A percentile compares a stretch with the other conserved stretches of the same genome.
Evolutionary conservation across 768 basidiomycete genomes (phyloP).

Genomic region (Coprinopsis cinerea): DNA sequence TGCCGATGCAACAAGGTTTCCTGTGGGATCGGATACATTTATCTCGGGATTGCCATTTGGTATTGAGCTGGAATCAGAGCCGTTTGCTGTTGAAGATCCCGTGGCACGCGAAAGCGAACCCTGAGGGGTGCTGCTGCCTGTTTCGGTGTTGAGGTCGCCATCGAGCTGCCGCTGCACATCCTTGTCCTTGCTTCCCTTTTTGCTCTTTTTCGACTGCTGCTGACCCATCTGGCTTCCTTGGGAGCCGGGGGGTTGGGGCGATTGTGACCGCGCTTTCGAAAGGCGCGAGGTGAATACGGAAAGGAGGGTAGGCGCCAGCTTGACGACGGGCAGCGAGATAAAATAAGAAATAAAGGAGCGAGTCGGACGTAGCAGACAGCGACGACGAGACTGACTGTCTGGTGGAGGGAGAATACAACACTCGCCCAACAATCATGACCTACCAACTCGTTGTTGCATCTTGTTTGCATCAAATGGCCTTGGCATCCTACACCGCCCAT

Average conservation of each 20-base stretch:
- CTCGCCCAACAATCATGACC: conserved; percentile 7
- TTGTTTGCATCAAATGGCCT: conserved; percentile 26
- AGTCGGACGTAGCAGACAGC: conserved; percentile 12
- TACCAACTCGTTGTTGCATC: conserved; percentile 24
- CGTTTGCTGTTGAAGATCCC: conserved; percentile 27
- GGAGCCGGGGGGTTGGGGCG: conserved; percentile 54
- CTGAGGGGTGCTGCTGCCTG: conserved; percentile 32
- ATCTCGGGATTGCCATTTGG: conserved; percentile 41
- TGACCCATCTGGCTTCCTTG: conserved; percentile 67
- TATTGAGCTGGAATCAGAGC: conserved; percentile 32
- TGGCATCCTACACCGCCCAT: conserved; percentile 1
- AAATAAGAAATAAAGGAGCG: conserved; percentile 16
- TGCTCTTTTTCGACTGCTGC: conserved; percentile 77
- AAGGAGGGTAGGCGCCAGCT: conserved; percentile 79
- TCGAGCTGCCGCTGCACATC: conserved; percentile 45
- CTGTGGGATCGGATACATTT: conserved; percentile 40
- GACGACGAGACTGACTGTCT: conserved; percentile 16
- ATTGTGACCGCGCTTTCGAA: conserved; percentile 67
- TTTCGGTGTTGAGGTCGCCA: conserved; percentile 29
- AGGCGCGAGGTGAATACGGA: conserved; percentile 70
- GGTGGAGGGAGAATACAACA: conserved; percentile 17
- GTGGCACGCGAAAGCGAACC: conserved; percentile 41
- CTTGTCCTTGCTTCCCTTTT: conserved; percentile 66
- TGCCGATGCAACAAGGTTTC: conserved; percentile 23
- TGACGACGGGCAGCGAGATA: conserved; percentile 22